Percentiles rank a stretch among this genome's conserved stretches.
Conservation (phyloP, 1,139 yeast genomes). For the Zygoascus hellenicus region DNA sequence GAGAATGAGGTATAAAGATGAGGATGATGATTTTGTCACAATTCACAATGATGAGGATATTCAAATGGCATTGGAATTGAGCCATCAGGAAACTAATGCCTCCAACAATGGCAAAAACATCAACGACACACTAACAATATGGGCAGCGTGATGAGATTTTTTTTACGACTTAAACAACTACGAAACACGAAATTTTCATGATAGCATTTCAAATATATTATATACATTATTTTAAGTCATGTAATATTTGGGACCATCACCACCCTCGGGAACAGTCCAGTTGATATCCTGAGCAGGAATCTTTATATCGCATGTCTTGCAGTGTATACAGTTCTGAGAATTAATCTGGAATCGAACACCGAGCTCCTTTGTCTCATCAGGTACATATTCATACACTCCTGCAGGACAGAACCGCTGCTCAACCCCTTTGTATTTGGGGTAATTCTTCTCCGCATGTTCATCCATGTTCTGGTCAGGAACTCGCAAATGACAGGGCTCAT, state of each 20-base stretch:
- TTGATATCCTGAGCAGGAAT: conserved; percentile 89
- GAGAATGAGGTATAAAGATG: conserved; percentile 80
- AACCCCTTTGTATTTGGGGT: conserved; percentile 74
- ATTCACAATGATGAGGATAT: conserved; percentile 78
- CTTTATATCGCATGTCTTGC: conserved; percentile 96
- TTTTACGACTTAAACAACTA: neutral
- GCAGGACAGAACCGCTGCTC: conserved; percentile 96
- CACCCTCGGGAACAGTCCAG: conserved; percentile 98
- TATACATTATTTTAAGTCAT: conserved; percentile 44
- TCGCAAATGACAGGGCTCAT: conserved; percentile 82
- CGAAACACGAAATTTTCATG: conserved; percentile 1
- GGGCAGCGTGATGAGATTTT: conserved; percentile 15
- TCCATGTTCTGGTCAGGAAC: conserved; percentile 64
- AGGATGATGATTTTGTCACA: conserved; percentile 90
- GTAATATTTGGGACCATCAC: conserved; percentile 94
- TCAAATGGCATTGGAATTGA: conserved; percentile 37
- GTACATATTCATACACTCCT: conserved; percentile 90
- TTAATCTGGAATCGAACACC: conserved; percentile 89
- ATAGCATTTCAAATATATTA: conserved; percentile 1
- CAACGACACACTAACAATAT: conserved; percentile 14
- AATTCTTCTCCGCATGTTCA: conserved; percentile 61
- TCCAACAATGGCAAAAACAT: conserved; percentile 7
- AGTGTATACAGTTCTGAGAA: conserved; percentile 94
- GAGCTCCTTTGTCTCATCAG: conserved; percentile 49
- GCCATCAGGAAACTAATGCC: conserved; percentile 5